Conservation (phyloP, 805 yeast species). For the Ascoidea tarda region DNA sequence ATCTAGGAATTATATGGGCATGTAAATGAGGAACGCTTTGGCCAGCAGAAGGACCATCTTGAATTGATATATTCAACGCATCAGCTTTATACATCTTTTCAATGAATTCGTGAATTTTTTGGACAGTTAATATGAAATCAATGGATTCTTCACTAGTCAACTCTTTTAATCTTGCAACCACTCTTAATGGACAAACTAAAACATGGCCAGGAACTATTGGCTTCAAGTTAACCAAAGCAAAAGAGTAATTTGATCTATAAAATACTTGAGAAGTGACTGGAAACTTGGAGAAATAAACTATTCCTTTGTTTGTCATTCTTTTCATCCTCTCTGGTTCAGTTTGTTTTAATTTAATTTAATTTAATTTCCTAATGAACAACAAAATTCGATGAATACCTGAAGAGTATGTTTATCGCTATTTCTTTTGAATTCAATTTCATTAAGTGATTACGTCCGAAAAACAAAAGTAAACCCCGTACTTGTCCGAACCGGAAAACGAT, state of each 20-base stretch:
- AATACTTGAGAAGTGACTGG: conserved; percentile 43
- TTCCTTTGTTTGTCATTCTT: not conserved
- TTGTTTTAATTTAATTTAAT: no score
- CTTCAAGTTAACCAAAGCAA: conserved; percentile 79
- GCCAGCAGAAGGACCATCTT: conserved; percentile 94
- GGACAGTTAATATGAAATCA: conserved; percentile 72
- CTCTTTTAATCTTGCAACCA: conserved; percentile 52
- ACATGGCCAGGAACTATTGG: conserved; percentile 92
- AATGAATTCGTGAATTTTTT: conserved; percentile 54
- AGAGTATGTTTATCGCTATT: no score
- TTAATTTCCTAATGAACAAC: no score
- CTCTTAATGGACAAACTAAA: conserved; percentile 69
- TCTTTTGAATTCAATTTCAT: no score
- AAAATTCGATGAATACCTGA: no score
- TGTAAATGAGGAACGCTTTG: conserved; percentile 94
- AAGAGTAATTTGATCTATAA: conserved; percentile 50
- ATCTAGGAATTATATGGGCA: conserved; percentile 86
- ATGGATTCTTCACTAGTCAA: conserved; percentile 54
- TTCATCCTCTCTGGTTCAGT: no score
- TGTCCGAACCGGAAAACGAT: no score
- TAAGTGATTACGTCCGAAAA: no score
- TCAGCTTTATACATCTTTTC: conserved; percentile 61
- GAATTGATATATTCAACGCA: conserved; percentile 79
- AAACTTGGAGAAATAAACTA: conserved; percentile 34
- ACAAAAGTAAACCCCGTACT: no score